phyloP scores from a whole-genome alignment of 768 basidiomycete genomes.

The Saitozyma sp. region DNA sequence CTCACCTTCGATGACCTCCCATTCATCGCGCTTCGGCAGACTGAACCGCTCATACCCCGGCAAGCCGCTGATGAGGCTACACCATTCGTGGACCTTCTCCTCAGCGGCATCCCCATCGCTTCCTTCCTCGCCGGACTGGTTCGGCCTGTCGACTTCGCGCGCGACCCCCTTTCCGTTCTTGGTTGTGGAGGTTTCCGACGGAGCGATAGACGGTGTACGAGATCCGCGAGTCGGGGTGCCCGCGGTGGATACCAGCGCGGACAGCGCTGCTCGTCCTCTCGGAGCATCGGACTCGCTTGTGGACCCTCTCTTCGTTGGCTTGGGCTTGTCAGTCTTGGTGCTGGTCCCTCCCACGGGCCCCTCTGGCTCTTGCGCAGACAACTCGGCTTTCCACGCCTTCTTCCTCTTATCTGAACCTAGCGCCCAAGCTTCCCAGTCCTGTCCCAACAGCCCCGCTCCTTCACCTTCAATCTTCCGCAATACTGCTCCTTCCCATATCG shows the following conservation, averaged over 20 bases:
- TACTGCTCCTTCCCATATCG: conserved; percentile 28
- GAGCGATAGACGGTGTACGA: conserved; percentile 22
- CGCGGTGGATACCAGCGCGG: conserved; percentile 2
- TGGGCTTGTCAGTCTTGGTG: conserved; percentile 1
- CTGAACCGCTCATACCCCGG: conserved; percentile 9
- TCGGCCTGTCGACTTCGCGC: no score
- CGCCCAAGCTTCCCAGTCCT: conserved; percentile 31
- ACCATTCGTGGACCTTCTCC: conserved; percentile 7
- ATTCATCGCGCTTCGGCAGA: conserved; percentile 21
- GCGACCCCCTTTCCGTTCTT: background rate
- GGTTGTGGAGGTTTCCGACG: background rate
- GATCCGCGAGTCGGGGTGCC: conserved; percentile 7
- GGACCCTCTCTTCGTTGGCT: conserved; percentile 2
- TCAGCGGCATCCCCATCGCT: conserved; percentile 1
- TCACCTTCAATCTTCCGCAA: background rate
- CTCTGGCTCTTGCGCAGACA: background rate
- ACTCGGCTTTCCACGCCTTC: conserved; percentile 17
- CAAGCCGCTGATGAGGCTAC: background rate
- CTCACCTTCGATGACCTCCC: conserved; percentile 43
- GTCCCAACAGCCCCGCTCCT: conserved; percentile 17
- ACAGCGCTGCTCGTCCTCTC: background rate
- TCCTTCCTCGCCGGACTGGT: background rate
- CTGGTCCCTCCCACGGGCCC: background rate
- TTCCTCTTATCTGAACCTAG: conserved; percentile 15
- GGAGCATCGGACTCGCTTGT: background rate